Percentiles rank a stretch among this genome's conserved stretches.
These are phyloP conservation scores for Cryphonectria japonica DNA, from an alignment of 2,329 filamentous ascomycete genomes.

Conservation along the genomic window DNA sequence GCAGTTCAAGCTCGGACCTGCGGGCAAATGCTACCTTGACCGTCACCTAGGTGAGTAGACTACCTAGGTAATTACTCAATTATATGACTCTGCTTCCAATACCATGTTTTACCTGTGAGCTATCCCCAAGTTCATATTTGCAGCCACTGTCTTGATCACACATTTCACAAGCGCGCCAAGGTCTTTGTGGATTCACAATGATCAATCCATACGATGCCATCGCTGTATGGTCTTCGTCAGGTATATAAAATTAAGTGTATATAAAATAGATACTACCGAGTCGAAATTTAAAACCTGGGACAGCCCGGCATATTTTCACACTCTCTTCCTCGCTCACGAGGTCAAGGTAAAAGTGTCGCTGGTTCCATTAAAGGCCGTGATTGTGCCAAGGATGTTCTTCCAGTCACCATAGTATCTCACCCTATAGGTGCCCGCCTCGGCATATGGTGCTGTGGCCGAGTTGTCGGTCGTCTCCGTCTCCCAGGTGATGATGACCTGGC, in stretches of 20 bases:
- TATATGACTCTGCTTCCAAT: neutral
- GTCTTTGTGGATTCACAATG: neutral
- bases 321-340: neutral
- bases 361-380: slow-evolving; percentile 61
- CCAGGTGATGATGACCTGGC: slow-evolving; percentile 77
- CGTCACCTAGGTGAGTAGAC: slow-evolving; percentile 40
- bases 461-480: slow-evolving; percentile 69
- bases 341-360: slow-evolving; percentile 38
- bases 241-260: neutral
- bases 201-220: neutral
- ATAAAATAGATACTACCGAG: neutral
- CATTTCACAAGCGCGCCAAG: neutral
- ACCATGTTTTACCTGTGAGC: neutral
- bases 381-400: slow-evolving; percentile 65
- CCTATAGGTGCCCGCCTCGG: slow-evolving; percentile 68
- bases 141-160: neutral
- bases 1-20: slow-evolving; percentile 61
- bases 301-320: neutral
- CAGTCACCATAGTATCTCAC: slow-evolving; percentile 81
- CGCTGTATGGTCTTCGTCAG: neutral
- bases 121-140: too few species aligned
- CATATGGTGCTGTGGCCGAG: slow-evolving; percentile 73
- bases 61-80: neutral
- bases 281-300: neutral
- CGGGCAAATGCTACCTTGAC: slow-evolving; percentile 60